Base-by-base conservation (phyloP, 2,329 filamentous ascomycete genomes). In the Emergomyces orientalis region DNA sequence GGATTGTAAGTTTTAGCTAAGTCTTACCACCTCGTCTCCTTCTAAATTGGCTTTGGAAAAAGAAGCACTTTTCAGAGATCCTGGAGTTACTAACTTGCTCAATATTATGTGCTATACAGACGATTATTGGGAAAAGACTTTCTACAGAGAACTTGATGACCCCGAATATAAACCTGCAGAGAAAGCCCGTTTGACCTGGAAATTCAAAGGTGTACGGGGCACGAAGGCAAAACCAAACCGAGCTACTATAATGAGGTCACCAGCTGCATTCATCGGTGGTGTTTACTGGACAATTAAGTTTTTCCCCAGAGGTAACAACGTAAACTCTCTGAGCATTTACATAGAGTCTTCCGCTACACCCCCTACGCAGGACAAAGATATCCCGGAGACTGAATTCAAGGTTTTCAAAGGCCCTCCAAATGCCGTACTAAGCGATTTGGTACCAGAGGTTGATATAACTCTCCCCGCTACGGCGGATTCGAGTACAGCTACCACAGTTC, bases 201-300 rank as follows among this genome's bases (percentile, higher is more conserved):
- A 77, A 56, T 76, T 87, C 52, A 79, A 82, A 39, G 77, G 79
- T 49, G 82, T 85, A 68, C 83, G 86, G 64, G 85, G 85, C 58
- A 86, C 84, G 14, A 81, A 78, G 59, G 83, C 86, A 58, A 79
- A 80, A 2, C 84, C 84, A 2, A 86, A 86, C 68, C 79, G 79
- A 51, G 79, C 81, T 45, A 77, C 80, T 49, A 76, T 86, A 65
- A 84, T 86, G 80, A 81, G 80, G 37, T 87, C 85, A 6, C 82
- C 79, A 0, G 70, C 79, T 6, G 81, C 84, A 13, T 79, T 74
- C 32, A 76, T 87, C 63, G 85, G 83, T 25, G 84, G 82, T 25
- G 81, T 83, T 65, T 84, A 86, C 70, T 87, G 84, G 84, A 84
- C 81, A 62, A 83, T 87, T 75, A 87, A 87, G 71, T 84, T 86